Conservation (phyloP, 768 basidiomycete species). For the Podaxis rugospora region DNA sequence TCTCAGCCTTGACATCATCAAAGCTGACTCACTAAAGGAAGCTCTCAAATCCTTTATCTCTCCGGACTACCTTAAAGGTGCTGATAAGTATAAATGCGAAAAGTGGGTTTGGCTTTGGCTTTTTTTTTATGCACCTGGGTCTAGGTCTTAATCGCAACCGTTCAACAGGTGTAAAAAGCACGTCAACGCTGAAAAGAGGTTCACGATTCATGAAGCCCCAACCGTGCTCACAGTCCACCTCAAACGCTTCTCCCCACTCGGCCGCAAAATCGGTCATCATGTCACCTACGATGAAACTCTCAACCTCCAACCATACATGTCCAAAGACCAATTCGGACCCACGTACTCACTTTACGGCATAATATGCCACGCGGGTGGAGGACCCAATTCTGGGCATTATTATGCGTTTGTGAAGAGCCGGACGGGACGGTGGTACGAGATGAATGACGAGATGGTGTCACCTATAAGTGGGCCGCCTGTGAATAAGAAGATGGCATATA, state of each 20-base stretch:
- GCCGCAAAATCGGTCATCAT: conserved; percentile 76
- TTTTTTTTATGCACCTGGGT: background rate
- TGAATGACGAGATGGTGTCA: conserved; percentile 86
- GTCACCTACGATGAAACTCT: conserved; percentile 79
- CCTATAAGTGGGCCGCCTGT: conserved; percentile 41
- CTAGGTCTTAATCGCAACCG: background rate
- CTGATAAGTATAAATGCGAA: conserved; percentile 98
- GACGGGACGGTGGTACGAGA: conserved; percentile 78
- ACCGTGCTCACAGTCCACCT: conserved; percentile 87
- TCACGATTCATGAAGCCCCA: conserved; percentile 86
- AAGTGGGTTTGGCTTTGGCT: conserved; percentile 56
- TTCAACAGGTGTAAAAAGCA: conserved; percentile 79
- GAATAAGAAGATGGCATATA: conserved; percentile 78
- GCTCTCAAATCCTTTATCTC: conserved; percentile 79
- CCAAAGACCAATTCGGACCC: conserved; percentile 70
- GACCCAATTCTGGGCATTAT: conserved; percentile 96
- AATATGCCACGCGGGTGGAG: conserved; percentile 88
- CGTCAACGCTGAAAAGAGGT: conserved; percentile 86
- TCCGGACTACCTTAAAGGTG: conserved; percentile 78
- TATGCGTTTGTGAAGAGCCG: conserved; percentile 76
- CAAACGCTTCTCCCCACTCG: conserved; percentile 90
- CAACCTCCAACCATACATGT: conserved; percentile 76
- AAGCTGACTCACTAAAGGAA: conserved; percentile 54
- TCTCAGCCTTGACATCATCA: conserved; percentile 85
- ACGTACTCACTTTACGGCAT: conserved; percentile 87